These are phyloP conservation scores for Erigeron philadelphicus DNA, from an alignment of 140 eudicot genomes.

Conservation along the genomic window DNA sequence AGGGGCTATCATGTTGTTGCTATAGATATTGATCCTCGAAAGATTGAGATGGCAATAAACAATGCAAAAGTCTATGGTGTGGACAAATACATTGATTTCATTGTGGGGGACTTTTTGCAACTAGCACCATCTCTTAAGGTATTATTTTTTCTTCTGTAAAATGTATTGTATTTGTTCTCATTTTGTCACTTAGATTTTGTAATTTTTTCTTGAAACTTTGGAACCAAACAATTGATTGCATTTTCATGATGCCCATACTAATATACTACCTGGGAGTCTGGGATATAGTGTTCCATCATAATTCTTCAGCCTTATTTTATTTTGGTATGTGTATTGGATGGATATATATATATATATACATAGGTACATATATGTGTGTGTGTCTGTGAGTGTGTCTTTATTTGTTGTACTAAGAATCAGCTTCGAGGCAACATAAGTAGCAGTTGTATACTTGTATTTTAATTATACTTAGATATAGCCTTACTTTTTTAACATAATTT, in stretches of 20 bases:
- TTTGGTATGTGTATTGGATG: background rate
- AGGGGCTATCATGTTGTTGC: slow-evolving; percentile 77
- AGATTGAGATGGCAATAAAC: slow-evolving; percentile 51
- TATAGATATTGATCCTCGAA: slow-evolving; percentile 65
- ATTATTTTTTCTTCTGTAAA: background rate
- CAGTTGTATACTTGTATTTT: background rate
- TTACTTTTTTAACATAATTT: background rate
- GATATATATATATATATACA: background rate
- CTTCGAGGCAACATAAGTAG: slow-evolving; percentile 3
- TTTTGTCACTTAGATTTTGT: background rate
- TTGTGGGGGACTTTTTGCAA: slow-evolving; percentile 74
- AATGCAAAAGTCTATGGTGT: slow-evolving; percentile 74
- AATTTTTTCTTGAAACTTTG: slow-evolving; percentile 9
- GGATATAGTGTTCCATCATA: background rate
- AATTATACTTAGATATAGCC: background rate
- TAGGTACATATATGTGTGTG: too few species aligned
- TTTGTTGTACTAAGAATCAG: background rate
- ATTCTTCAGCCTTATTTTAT: slow-evolving; percentile 3
- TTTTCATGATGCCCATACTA: background rate
- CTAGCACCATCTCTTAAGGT: slow-evolving; percentile 70
- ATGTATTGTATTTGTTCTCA: background rate
- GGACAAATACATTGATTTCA: slow-evolving; percentile 58
- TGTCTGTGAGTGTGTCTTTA: background rate
- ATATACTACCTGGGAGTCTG: background rate
- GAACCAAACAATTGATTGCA: background rate